Evolutionary conservation across 2,329 filamentous ascomycete genomes (phyloP).

Genomic region (Stenocarpella maydis): DNA sequence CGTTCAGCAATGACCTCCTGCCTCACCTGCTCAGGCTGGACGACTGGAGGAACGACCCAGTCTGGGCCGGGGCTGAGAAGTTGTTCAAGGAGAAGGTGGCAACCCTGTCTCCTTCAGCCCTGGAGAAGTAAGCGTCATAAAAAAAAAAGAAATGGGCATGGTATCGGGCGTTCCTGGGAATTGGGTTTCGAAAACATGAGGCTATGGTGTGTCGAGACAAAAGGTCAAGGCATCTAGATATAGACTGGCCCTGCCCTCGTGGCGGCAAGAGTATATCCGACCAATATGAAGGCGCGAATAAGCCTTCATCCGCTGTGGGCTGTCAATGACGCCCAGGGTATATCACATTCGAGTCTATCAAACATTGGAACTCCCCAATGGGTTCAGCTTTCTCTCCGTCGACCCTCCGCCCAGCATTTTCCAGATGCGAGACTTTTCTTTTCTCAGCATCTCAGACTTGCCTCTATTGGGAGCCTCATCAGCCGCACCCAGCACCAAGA

Average conservation of each 20-base stretch:
- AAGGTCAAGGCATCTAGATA: constrained; percentile 10
- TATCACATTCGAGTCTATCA: constrained; percentile 5
- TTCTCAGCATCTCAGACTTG: neutral
- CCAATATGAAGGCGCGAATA: neutral
- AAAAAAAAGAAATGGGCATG: constrained; percentile 22
- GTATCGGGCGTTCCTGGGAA: constrained; percentile 32
- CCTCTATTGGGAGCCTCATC: neutral
- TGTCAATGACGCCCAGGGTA: neutral
- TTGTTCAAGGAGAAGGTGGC: constrained; percentile 85
- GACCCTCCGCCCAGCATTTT: constrained; percentile 12
- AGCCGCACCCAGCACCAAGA: neutral
- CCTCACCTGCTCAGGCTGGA: constrained; percentile 81
- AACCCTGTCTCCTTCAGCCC: constrained; percentile 42
- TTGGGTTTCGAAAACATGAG: neutral
- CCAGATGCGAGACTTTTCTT: constrained; percentile 17
- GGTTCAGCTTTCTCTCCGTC: constrained; percentile 9
- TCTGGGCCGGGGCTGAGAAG: constrained; percentile 88
- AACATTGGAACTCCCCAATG: neutral
- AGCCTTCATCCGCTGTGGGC: neutral
- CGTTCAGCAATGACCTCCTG: constrained; percentile 79
- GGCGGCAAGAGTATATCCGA: constrained; percentile 6
- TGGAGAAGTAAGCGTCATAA: constrained; percentile 30
- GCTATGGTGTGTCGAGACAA: neutral
- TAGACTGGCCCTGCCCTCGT: constrained; percentile 16
- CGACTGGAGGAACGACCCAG: constrained; percentile 73